Base-by-base conservation (phyloP, 208 protist genomes). In the Vickermania spadyakhi region DNA sequence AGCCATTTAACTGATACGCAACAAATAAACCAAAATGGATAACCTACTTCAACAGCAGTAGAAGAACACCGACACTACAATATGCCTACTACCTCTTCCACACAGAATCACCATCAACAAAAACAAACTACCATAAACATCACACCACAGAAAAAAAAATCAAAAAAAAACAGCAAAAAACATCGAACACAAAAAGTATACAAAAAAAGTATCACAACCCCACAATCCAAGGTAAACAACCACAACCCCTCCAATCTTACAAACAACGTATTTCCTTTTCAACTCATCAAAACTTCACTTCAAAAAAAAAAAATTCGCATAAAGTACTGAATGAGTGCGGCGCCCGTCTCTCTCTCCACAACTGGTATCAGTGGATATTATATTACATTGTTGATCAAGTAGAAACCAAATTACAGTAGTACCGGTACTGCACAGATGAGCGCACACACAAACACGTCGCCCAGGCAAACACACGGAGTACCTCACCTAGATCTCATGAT, bases 161-260 rank as follows among this genome's bases (percentile, higher is more conserved):
- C 29, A 71, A 62, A 55, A 18, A 18, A 62, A 60, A 26, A 64
- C 25, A 57, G 73, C 22, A 60, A 52, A 64, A 60, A 45, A 62
- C 11, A 45, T 60, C 30, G 60, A 62, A 27, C 70, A 59, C 31
- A 68, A 54, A 54, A 41, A 56, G 45, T 14, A 56, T 31, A 14
- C 42, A 62, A 0, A 49, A 2, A 2, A 61, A 22, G 18, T 28
- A 52, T 69, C n/a, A n/a, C n/a, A n/a, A n/a, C n/a, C n/a, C n/a
- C n/a, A n/a, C n/a, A n/a, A n/a, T n/a, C n/a, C n/a, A n/a, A n/a
- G n/a, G n/a, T n/a, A n/a, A n/a, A n/a, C n/a, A n/a, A n/a, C n/a
- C n/a, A n/a, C n/a, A n/a, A n/a, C n/a, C n/a, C n/a, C n/a, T n/a
- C n/a, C n/a, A n/a, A n/a, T n/a, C n/a, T n/a, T n/a, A n/a, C n/a